Percentiles rank a stretch among this genome's conserved stretches.
Conservation (phyloP, 2,329 filamentous ascomycete species). For the Dothiorella sarmentorum region DNA sequence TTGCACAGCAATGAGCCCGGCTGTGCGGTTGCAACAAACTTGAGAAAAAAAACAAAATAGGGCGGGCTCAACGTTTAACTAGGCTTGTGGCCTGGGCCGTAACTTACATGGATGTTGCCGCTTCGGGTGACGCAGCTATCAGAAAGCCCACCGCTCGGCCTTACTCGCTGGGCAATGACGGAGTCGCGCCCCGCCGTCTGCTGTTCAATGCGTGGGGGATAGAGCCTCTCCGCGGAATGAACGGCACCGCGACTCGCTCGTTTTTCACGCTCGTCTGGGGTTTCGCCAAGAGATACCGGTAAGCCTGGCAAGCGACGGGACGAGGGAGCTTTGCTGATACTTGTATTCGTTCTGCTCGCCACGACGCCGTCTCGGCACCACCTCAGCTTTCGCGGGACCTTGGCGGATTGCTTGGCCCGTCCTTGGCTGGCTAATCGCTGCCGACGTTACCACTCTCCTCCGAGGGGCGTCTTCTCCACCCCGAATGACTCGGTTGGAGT, state of each 20-base stretch:
- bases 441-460: too few species aligned
- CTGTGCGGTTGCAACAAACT: neutral
- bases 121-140: slow-evolving; percentile 11
- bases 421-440: slow-evolving; percentile 11
- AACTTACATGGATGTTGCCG: slow-evolving; percentile 14
- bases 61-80: slow-evolving; percentile 12
- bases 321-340: neutral
- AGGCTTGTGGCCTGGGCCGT: neutral
- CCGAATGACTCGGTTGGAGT: neutral
- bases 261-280: too few species aligned
- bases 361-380: neutral
- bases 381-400: neutral
- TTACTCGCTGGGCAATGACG: slow-evolving; percentile 15
- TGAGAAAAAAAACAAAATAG: neutral
- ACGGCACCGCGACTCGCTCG: neutral
- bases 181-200: slow-evolving; percentile 5
- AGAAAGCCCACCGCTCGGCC: slow-evolving; percentile 11
- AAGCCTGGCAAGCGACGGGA: too few species aligned
- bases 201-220: slow-evolving; percentile 7
- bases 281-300: too few species aligned
- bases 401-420: slow-evolving; percentile 11
- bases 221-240: slow-evolving; percentile 4
- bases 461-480: neutral
- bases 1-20: slow-evolving; percentile 1
- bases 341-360: slow-evolving; percentile 4